Evolutionary conservation across 1,139 yeast species (phyloP).

Genomic region (Kurtzmaniella quercitrusa): DNA sequence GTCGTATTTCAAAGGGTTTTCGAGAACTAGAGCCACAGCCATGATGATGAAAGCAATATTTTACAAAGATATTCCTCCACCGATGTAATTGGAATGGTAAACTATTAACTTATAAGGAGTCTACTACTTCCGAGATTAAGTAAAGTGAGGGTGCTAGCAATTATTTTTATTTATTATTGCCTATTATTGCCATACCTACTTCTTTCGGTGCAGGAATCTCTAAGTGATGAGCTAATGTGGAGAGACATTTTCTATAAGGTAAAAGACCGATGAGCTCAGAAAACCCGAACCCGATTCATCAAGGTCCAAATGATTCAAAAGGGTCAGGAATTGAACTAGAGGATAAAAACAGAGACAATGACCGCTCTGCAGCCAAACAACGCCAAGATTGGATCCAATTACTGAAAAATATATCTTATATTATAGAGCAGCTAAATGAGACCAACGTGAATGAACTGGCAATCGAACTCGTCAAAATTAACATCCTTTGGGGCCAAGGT

Average conservation of each 20-base stretch:
- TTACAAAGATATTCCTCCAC: no score
- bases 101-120: no score
- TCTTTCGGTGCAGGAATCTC: background rate
- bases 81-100: background rate
- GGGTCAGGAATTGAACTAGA: background rate
- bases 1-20: conserved; percentile 21
- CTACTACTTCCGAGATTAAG: no score
- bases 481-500: conserved; percentile 60
- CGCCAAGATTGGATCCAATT: conserved; percentile 52
- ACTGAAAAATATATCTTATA: conserved; percentile 43
- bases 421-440: conserved; percentile 41
- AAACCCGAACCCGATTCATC: background rate
- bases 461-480: conserved; percentile 47
- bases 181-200: no score
- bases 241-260: no score
- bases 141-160: no score
- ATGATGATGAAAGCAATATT: no score
- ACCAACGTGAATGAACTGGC: conserved; percentile 47
- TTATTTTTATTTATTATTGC: no score
- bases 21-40: conserved; percentile 15
- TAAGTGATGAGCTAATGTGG: no score
- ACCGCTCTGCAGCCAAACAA: conserved; percentile 24
- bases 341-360: background rate
- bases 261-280: background rate
- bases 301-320: conserved; percentile 16